Evolutionary conservation across 441 rosid genomes (phyloP), one percentile per base, ranked within the genome.

Genomic region (Macaranga tanarius): DNA sequence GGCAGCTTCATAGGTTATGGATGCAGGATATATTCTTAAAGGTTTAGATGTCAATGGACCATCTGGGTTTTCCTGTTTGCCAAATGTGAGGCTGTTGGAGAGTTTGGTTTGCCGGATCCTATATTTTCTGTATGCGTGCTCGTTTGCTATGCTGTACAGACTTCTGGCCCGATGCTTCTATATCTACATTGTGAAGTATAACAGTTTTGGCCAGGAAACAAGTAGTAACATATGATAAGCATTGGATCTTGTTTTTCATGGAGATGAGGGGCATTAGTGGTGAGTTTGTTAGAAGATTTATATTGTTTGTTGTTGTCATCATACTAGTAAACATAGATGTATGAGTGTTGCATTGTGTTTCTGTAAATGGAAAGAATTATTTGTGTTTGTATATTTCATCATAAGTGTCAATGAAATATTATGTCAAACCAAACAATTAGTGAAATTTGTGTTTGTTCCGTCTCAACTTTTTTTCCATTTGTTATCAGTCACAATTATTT

Each of bases 1-100:
- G 69, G 84, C 83, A 11, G 70, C 47, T 69, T 77, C 80, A n/a
- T 82, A 84, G 82, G 54, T 56, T 58, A 44, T 25, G 51, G 67
- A 51, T 64, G 69, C 71, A 0, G 31, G 7, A 45, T 34, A 69
- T 23, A 13, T 42, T n/a, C 15, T n/a, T 69, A 65, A 28, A 28
- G 45, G 25, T 62, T 62, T 42, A 55, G 58, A 72, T 25, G 65
- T 65, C 48, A 11, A n/a, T 72, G 60, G 40, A 55, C 26, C 65
- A 17, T 57, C 58, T 20, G 34, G 54, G 58, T 26, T 69, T 68
- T 50, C n/a, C 28, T 54, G 58, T 70, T 70, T 31, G 67, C 67
- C 73, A 40, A 31, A 55, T 38, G 38, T 34, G 7, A 34, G 73
- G 55, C 31, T 25, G 40, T 12, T 64, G 62, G 54, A 38, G 68